Base-by-base conservation (phyloP, 805 yeast species). In the Saturnispora serradocipensis region DNA sequence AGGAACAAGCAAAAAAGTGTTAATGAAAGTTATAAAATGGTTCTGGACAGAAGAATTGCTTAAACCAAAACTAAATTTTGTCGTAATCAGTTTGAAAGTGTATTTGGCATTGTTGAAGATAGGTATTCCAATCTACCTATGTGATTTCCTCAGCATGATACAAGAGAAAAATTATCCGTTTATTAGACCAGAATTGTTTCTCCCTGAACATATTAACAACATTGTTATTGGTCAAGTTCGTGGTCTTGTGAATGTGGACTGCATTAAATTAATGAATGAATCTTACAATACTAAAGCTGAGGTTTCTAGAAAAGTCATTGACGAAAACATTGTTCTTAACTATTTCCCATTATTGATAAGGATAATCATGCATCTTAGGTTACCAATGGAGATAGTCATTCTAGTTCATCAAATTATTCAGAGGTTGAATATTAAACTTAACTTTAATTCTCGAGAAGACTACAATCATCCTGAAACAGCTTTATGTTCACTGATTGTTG, bases 91-190 rank as follows among this genome's bases (percentile, higher is more conserved):
- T 58, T 82, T 1, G 64, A 80, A 44, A 20, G 30, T 43, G 18
- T 83, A 82, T 60, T 52, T 81, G 46, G 77, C 82, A 2, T 60
- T 76, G n/a, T 54, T 76, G 8, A 72, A 73, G 51, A 57, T 80
- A 55, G 69, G 72, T 28, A 53, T 72, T 20, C 85, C 88, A 0
- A 56, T 82, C 1, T 79, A 75, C 58, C 55, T 75, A 5, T 63
- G 66, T 50, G 86, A 82, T 59, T 62, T 80, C 16, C 58, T 79
- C 24, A 57, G 61, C 4, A 67, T 75, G 64, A 63, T 77, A 4
- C 59, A 70, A 28, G 57, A 67, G 2, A 76, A 76, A 46, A 66
- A 68, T 32, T 63, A 84, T 1, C 86, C 87, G 2, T 77, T 43
- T 44, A 43, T 54, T 13, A 55, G 56, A 28, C 25, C 60, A 1